phyloP scores from a whole-genome alignment of 1,284 basidiomycete species.

The Veloporphyrellus conicus region DNA sequence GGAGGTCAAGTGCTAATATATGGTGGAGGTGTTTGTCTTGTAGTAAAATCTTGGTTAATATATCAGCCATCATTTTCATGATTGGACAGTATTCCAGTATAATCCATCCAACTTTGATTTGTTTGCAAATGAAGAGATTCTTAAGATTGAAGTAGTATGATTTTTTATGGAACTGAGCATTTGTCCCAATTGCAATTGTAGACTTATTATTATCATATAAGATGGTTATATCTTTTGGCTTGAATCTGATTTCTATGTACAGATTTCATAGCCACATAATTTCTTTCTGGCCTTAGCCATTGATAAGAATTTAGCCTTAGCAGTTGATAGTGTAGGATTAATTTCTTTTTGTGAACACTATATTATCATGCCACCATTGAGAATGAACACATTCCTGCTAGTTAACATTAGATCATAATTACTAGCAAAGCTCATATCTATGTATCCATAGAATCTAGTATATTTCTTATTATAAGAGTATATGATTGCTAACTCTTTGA shows the following conservation, averaged over 20 bases:
- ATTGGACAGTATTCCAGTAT: neutral
- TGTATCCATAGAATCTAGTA: neutral
- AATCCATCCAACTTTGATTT: neutral
- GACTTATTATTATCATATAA: constrained; percentile 1
- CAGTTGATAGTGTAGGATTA: neutral
- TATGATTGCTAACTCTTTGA: neutral
- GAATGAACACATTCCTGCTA: neutral
- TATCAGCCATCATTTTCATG: neutral
- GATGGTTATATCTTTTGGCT: neutral
- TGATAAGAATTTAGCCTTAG: too few species aligned
- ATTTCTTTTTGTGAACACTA: neutral
- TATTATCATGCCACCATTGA: neutral
- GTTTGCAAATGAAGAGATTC: neutral
- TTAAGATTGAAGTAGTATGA: neutral
- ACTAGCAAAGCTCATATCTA: neutral
- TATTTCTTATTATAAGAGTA: neutral
- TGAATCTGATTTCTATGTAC: neutral
- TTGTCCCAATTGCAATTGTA: neutral
- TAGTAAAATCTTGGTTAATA: neutral
- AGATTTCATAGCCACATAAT: neutral
- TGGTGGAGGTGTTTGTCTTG: neutral
- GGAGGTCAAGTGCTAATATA: neutral
- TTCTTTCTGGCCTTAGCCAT: too few species aligned
- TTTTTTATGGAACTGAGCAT: neutral
- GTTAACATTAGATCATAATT: neutral